These are phyloP conservation scores for Blepharisma japonicum DNA, from an alignment of 73 alveolate genomes.

Conservation along the genomic window DNA sequence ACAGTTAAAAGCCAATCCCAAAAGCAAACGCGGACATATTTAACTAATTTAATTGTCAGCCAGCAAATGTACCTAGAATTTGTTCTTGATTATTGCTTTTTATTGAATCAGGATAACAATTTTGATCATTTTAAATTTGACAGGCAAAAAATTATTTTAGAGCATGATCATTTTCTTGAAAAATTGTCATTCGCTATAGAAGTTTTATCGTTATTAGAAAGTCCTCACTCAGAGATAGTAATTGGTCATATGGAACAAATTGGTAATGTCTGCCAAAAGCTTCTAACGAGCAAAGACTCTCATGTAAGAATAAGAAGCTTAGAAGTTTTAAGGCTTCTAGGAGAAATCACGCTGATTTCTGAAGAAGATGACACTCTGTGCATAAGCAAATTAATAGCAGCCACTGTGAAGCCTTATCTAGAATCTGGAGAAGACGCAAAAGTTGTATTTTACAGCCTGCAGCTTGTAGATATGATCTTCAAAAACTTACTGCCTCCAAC, in stretches of 20 bases:
- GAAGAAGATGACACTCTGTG: conserved; percentile 5
- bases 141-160: neutral
- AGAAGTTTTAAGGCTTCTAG: conserved; percentile 17
- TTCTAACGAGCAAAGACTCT: conserved; percentile 29
- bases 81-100: conserved; percentile 13
- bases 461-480: conserved; percentile 46
- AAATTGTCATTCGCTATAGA: conserved; percentile 28
- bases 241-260: conserved; percentile 10
- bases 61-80: conserved; percentile 10
- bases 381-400: neutral
- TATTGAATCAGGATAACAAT: neutral
- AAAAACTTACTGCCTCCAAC: conserved; percentile 49
- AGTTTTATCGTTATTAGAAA: neutral
- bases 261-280: conserved; percentile 33
- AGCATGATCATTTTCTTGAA: conserved; percentile 28
- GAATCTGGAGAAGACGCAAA: conserved; percentile 41
- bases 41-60: neutral
- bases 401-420: conserved; percentile 2
- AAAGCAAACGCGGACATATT: neutral
- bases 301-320: conserved; percentile 24
- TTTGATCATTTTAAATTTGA: neutral
- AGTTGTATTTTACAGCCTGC: conserved; percentile 42
- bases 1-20: conserved; percentile 27
- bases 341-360: conserved; percentile 12
- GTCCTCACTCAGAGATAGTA: neutral